Base-by-base conservation (phyloP, 805 yeast genomes). In the Clavispora asparagi region DNA sequence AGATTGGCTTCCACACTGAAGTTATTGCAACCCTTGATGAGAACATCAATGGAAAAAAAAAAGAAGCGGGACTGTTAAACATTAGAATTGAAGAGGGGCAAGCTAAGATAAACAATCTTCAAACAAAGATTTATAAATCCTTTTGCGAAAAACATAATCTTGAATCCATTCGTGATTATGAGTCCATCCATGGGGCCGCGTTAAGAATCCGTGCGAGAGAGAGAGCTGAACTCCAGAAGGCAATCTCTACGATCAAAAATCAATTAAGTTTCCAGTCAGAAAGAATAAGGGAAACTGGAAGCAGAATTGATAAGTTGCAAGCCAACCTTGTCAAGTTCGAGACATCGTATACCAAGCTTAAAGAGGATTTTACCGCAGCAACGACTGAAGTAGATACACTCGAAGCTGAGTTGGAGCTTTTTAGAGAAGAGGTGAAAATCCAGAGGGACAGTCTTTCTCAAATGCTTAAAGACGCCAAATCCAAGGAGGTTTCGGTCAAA, bases 211-310 rank as follows among this genome's bases (percentile, higher is more conserved):
- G 79, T 43, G 71, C 82, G 1, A 80, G 78, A 48, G 88, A 85
- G 57, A 70, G 82, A 39, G 73, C 85, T 1, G 81, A 81, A 51
- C 77, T 78, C 47, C 68, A 78, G 36, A 81, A 81, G 48, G 85
- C 86, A 45, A 76, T 85, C 14, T 64, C 83, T 13, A 75, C 79
- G 7, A 63, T 87, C 37, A 72, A 81, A 30, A 84, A 77, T 48
- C 84, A 84, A 55, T 55, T 85, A 14, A 68, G 70, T 10, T 86
- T 87, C 61, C 96, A 87, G 59, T 62, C 55, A 8, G 87, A 82
- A 44, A 75, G 90, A 45, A 56, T 77, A 4, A 63, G 60, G 1
- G 84, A 82, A 14, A 82, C 85, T 1, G 48, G 59, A 13, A 49
- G 56, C 1, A 76, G 88, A 49, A 60, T 81, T 14, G 56, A 56